phyloP scores from a whole-genome alignment of 2,329 filamentous ascomycete species.

The Rutstroemia sp. region DNA sequence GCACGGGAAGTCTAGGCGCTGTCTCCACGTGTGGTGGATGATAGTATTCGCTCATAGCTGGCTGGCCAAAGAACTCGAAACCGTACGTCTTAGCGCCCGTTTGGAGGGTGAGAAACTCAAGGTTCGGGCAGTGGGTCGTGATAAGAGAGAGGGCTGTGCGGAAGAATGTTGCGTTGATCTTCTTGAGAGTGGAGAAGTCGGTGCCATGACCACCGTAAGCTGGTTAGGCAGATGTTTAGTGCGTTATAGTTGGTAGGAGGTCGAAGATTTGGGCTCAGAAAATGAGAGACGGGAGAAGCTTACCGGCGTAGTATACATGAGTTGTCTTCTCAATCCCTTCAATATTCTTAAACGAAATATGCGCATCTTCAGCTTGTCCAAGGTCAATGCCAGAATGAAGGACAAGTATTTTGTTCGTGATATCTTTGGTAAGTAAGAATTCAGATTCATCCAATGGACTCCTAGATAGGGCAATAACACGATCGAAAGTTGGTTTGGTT shows the following conservation, averaged over 20 bases:
- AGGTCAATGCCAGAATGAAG: conserved; percentile 33
- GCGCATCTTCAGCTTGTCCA: conserved; percentile 17
- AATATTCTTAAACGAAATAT: conserved; percentile 15
- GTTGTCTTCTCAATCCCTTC: conserved; percentile 33
- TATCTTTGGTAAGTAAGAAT: conserved; percentile 13
- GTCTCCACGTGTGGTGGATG: neutral
- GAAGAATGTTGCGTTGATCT: conserved; percentile 32
- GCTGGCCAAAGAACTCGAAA: neutral
- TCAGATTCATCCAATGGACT: conserved; percentile 14
- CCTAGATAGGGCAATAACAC: conserved; percentile 26
- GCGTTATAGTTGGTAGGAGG: too few relatives aligned
- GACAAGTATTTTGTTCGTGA: conserved; percentile 18
- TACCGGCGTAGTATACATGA: conserved; percentile 35
- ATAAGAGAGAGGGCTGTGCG: conserved; percentile 22
- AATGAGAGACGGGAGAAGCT: too few relatives aligned
- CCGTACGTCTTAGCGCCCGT: neutral
- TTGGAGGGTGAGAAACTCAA: neutral
- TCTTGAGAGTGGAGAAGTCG: conserved; percentile 9
- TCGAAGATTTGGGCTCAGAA: too few relatives aligned
- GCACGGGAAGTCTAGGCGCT: neutral
- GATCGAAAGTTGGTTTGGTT: conserved; percentile 22
- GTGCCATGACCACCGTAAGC: conserved; percentile 13
- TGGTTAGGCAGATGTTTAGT: neutral
- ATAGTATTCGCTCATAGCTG: neutral
- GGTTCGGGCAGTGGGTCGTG: conserved; percentile 8